A percentile compares a stretch with the other conserved stretches of the same genome.
Conservation (phyloP, 805 yeast genomes). For the Hanseniaspora mollemarum region DNA sequence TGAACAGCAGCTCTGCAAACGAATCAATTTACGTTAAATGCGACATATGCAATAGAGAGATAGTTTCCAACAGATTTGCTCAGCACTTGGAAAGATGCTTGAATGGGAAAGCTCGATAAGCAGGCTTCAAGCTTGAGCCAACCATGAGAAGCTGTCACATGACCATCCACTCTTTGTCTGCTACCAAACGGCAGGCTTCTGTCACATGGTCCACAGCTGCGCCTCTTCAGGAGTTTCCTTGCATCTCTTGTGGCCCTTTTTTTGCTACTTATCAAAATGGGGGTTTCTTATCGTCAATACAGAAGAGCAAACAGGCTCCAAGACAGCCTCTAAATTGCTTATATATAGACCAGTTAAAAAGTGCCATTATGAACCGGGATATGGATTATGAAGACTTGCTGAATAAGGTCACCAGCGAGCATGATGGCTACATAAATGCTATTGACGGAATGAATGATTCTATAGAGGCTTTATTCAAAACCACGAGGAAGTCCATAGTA, state of each 20-base stretch:
- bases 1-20: background rate
- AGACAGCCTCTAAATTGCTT: no score
- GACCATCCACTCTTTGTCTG: no score
- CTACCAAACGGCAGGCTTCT: background rate
- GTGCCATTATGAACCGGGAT: no score
- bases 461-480: background rate
- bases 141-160: background rate
- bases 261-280: no score
- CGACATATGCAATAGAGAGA: slow-evolving; percentile 68
- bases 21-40: slow-evolving; percentile 51
- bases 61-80: slow-evolving; percentile 87
- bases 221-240: no score
- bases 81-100: slow-evolving; percentile 85
- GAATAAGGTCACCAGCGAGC: background rate
- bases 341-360: no score
- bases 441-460: background rate
- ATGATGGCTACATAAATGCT: background rate
- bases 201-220: no score
- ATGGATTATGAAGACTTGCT: background rate
- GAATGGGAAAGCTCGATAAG: slow-evolving; percentile 50
- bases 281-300: no score
- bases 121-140: background rate
- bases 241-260: no score
- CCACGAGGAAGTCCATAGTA: slow-evolving; percentile 15
- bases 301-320: no score